Base-by-base conservation (phyloP, 2,329 filamentous ascomycete genomes). In the Plenodomus lindquistii region DNA sequence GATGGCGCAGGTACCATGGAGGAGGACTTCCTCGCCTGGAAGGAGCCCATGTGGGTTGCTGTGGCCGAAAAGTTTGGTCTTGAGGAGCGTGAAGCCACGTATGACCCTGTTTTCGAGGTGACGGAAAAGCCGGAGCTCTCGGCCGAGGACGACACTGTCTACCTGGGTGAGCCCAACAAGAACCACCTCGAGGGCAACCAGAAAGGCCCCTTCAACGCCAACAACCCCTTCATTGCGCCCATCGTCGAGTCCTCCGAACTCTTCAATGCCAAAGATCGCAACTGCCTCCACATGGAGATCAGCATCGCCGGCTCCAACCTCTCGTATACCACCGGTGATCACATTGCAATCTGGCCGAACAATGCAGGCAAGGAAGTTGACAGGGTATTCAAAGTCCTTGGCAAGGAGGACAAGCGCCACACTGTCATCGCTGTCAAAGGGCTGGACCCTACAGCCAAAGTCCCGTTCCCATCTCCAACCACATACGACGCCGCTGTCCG, bases 1-100 rank as follows among this genome's bases (percentile, higher is more conserved):
- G 94, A 99, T 71, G 94, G 95, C 57, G 92, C 94, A 58, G 94
- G 95, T 53, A 99, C 94, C 48, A 99, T 99, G 95, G 94, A 99
- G 77, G 95, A 99, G 77, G 95, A 99, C 68, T 99, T 97, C 74
- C 78, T 99, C 65, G 90, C 93, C 59, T 99, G 94, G 94, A 99
- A 99, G 78, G 94, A 99, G 67, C 92, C 92, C 54, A 99, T 99
- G 94, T 99, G 95, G 94, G 79, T 83, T 64, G 89, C 88, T 51
- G 80, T 99, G 44, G 81, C 88, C 19, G 83, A 89, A 58, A 85
- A 89, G 69, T 90, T 99, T 87, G 84, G 84, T 44, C 79, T 99
- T 46, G 89, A 97, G 75, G 94, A 99, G 77, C 91, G 94, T 50
- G 95, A 99, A 72, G 90, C 92, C 53, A 86, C 96, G 51, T 99